Conservation (phyloP, 805 yeast species). For the Candida berthetii region DNA sequence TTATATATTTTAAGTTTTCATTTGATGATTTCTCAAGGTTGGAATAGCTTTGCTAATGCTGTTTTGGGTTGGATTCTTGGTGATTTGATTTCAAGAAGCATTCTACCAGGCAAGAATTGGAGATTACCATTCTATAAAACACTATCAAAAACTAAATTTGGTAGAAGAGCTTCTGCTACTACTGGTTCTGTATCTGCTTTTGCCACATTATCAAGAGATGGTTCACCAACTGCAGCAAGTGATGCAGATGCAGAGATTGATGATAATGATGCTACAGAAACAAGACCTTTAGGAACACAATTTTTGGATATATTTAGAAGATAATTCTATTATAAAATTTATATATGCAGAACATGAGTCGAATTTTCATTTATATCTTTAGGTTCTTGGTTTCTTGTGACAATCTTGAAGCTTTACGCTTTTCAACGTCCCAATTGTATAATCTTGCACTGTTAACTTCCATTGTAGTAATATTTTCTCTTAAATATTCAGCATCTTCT, state of each 20-base stretch:
- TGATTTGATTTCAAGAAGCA: conserved; percentile 24
- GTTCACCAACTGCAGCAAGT: conserved; percentile 1
- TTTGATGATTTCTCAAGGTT: conserved; percentile 23
- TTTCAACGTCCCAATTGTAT: conserved; percentile 83
- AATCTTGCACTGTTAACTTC: conserved; percentile 95
- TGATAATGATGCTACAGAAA: conserved; percentile 17
- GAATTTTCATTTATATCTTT: conserved; percentile 3
- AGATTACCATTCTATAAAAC: conserved; percentile 26
- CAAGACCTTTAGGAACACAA: conserved; percentile 40
- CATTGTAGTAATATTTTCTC: conserved; percentile 93
- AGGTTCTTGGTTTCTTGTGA: conserved; percentile 33
- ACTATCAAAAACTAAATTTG: neutral
- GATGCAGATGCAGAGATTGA: conserved; percentile 14
- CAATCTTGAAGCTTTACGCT: conserved; percentile 46
- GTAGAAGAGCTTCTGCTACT: neutral
- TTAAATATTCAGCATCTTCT: conserved; percentile 77
- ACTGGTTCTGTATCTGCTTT: neutral
- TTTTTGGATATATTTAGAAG: conserved; percentile 40
- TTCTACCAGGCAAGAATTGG: conserved; percentile 33
- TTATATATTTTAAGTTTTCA: conserved; percentile 26
- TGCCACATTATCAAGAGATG: conserved; percentile 1
- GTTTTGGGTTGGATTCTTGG: conserved; percentile 30
- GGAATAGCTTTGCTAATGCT: conserved; percentile 20
- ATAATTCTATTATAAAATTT: conserved; percentile 3
- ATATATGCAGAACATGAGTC: no score